Conservation (phyloP, 257 asterid species). For the Solanum paucissectum region DNA sequence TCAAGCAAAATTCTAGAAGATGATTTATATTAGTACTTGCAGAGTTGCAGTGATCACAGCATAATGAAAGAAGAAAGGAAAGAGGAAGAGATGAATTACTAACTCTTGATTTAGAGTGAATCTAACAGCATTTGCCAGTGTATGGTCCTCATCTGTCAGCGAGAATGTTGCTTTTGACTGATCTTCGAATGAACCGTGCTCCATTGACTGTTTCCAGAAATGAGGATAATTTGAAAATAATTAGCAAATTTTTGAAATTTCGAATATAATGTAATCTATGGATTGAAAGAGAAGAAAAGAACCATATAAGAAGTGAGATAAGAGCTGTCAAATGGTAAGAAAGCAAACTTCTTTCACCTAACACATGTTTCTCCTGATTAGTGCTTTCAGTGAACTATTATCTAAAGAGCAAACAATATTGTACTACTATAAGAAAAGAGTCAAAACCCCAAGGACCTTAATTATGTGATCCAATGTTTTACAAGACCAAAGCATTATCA, state of each 20-base stretch:
- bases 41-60: background rate
- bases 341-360: background rate
- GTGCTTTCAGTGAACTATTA: background rate
- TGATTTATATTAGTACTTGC: background rate
- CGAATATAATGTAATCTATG: background rate
- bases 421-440: background rate
- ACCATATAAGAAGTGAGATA: background rate
- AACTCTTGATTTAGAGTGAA: conserved; percentile 81
- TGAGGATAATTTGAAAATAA: background rate
- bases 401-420: background rate
- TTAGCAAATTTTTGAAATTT: background rate
- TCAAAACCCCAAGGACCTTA: background rate
- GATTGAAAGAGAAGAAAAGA: background rate
- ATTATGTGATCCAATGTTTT: background rate
- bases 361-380: background rate
- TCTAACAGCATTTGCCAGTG: conserved; percentile 77
- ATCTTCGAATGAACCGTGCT: conserved; percentile 55
- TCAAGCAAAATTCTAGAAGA: background rate
- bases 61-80: background rate
- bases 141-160: conserved; percentile 73
- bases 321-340: background rate
- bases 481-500: background rate
- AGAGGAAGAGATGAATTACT: conserved; percentile 12
- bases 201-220: conserved; percentile 35
- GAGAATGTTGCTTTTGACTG: conserved; percentile 70